phyloP scores from a whole-genome alignment of 1,284 basidiomycete genomes.

The Trichosporon sp. region DNA sequence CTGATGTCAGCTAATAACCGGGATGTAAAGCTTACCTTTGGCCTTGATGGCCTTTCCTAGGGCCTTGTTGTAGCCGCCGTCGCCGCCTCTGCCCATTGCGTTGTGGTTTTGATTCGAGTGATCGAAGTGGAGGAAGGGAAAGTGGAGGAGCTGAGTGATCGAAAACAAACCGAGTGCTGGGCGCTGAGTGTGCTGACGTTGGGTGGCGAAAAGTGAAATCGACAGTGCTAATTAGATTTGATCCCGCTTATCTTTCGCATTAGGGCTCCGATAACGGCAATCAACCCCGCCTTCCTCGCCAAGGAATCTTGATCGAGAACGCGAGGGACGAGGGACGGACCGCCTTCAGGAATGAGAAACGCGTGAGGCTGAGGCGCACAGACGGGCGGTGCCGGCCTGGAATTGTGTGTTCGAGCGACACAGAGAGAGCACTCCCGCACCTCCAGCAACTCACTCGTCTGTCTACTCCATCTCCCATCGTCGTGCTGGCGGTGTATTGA shows the following conservation, averaged over 20 bases:
- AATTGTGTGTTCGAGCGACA: too few species aligned
- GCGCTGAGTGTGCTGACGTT: neutral
- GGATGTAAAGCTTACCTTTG: conserved; percentile 55
- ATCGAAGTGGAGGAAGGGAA: too few species aligned
- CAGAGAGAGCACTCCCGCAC: neutral
- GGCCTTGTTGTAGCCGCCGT: conserved; percentile 83
- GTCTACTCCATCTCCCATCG: neutral
- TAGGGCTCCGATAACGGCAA: conserved; percentile 4
- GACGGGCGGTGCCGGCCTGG: too few species aligned
- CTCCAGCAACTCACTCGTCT: neutral
- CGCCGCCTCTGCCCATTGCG: conserved; percentile 44
- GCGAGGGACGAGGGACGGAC: neutral
- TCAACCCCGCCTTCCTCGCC: neutral
- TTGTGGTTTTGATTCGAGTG: conserved; percentile 11
- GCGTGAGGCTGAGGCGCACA: too few species aligned
- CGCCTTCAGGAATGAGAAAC: too few species aligned
- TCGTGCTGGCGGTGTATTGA: neutral
- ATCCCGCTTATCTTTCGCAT: neutral
- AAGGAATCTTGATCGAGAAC: neutral
- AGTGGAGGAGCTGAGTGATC: neutral
- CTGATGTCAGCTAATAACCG: conserved; percentile 17
- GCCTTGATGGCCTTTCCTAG: conserved; percentile 94
- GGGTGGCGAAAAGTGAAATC: neutral
- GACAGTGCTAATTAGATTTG: neutral
- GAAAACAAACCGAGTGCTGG: neutral